Conservation (phyloP, 805 yeast genomes). For the Starmerella tilneyi region DNA sequence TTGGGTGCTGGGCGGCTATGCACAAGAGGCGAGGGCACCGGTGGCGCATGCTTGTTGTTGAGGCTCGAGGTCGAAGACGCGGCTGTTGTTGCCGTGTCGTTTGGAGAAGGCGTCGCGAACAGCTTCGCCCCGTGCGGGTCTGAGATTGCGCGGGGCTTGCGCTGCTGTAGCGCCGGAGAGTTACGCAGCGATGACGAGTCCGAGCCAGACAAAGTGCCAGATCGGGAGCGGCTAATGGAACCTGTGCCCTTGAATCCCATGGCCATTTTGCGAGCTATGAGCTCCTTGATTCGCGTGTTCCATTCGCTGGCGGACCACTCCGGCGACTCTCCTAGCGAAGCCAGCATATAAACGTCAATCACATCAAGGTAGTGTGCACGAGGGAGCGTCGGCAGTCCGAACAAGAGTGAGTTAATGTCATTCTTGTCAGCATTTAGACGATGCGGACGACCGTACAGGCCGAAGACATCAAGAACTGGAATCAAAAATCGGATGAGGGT, state of each 20-base stretch:
- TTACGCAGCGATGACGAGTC: neutral
- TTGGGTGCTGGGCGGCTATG: conserved; percentile 20
- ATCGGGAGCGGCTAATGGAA: conserved; percentile 33
- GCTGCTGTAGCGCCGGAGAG: conserved; percentile 18
- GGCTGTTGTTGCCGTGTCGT: conserved; percentile 2
- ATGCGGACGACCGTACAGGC: conserved; percentile 70
- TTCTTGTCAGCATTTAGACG: conserved; percentile 64
- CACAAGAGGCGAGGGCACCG: conserved; percentile 12
- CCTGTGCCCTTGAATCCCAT: conserved; percentile 40
- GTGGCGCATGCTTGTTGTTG: conserved; percentile 11
- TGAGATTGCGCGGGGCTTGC: conserved; percentile 28
- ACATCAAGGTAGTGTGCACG: conserved; percentile 60
- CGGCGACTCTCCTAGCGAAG: conserved; percentile 31
- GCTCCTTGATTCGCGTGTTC: conserved; percentile 46
- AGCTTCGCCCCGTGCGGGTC: conserved; percentile 19
- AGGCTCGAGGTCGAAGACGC: conserved; percentile 4
- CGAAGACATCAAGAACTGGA: conserved; percentile 66
- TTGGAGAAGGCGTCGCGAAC: conserved; percentile 1
- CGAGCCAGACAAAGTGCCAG: neutral
- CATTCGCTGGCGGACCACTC: conserved; percentile 53
- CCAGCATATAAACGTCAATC: conserved; percentile 44
- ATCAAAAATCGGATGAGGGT: conserved; percentile 72
- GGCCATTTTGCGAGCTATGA: conserved; percentile 44
- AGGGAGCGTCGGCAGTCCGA: conserved; percentile 77
- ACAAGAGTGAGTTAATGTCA: conserved; percentile 55